Evolutionary conservation across 2,329 filamentous ascomycete species (phyloP), one percentile per base, ranked within the genome.

Genomic region (Colletotrichum viniferum): DNA sequence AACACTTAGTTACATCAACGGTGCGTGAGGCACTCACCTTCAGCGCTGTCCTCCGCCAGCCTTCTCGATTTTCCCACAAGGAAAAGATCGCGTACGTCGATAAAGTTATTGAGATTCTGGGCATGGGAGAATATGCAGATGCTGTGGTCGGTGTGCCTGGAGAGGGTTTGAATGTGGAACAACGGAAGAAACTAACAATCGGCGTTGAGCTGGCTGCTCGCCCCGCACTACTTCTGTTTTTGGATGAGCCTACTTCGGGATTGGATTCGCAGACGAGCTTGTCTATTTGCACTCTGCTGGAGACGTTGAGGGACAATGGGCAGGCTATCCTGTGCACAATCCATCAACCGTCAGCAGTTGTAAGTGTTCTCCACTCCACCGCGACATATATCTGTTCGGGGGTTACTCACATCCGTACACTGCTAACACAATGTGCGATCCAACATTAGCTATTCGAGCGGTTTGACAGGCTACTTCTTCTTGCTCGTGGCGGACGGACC

Each of bases 191-290:
- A 77, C 86, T 95, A 16, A 95, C 94, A 0, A 95, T 95, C 74
- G 94, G 93, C 79, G 93, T 95, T 4, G 94, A 96, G 81, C 86
- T 96, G 7, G 94, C 93, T n/a, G 94, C 94, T 2, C 94, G 93
- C 80, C 94, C 94, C 2, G 89, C 93, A 43, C 85, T 95, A 4
- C 88, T 95, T 63, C 88, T 95, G 14, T 95, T 95, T 86, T 87
- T 95, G 26, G 94, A 96, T 79, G 94, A 95, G 80, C 94, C 94
- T 3, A 95, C 94, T 4, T 95, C 93, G 12, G 94, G 94, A 81
- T 87, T 95, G 16, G 94, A 95, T 82, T 92, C 89, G 78, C 93
- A 95, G 81, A 95, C 93, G 2, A 93, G 93, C 0, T 95, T 93
- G 91, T 92, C 93, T 63, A 95, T 95, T 80, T 90, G 92, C 28